Evolutionary conservation across 768 basidiomycete genomes (phyloP), one percentile per base, ranked within the genome.

Genomic region (Dioszegia aurantiaca): DNA sequence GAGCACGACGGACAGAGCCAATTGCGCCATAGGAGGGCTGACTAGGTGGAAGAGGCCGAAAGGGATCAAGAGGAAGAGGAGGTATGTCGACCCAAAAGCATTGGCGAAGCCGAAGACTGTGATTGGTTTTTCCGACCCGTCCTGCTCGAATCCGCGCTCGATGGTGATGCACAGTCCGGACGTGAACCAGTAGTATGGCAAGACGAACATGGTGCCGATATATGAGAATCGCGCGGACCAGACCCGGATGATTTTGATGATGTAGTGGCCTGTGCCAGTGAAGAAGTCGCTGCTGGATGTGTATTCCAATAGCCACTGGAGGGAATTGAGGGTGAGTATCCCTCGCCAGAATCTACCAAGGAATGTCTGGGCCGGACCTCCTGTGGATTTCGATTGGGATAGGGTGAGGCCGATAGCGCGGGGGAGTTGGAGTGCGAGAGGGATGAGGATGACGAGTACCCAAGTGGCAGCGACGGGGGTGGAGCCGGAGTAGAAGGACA

Each of bases 301-400:
- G 83, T 86, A 89, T 70, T 98, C 95, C 37, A 92, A 62, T 0
- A 88, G 63, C 94, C 94, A 98, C 73, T 84, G 87, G 0, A 76
- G 61, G 0, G 83, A 79, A 0, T 85, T 87, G 11, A 80, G 80
- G 0, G 87, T 44, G 8, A 97, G 78, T 0, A 84, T 77, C 3
- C 82, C 81, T 23, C 82, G 77, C 42, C 90, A 77, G 4, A 65
- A n/a, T 17, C 44, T 59, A 12, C 86, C 80, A 54, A 82, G 82
- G 73, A 87, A 83, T 17, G 84, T 69, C 0, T 79, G 80, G 0
- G 89, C 89, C 4, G 89, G 73, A 0, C 89, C 92, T 14, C 81
- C 81, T 72, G 90, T 84, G 0, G 90, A 88, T 58, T 83, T 75
- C 6, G 88, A 88, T 21, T 85, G 83, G 10, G 77, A 68, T 45